phyloP scores from a whole-genome alignment of 148 eudicot species.

The Rhododendron henanense region DNA sequence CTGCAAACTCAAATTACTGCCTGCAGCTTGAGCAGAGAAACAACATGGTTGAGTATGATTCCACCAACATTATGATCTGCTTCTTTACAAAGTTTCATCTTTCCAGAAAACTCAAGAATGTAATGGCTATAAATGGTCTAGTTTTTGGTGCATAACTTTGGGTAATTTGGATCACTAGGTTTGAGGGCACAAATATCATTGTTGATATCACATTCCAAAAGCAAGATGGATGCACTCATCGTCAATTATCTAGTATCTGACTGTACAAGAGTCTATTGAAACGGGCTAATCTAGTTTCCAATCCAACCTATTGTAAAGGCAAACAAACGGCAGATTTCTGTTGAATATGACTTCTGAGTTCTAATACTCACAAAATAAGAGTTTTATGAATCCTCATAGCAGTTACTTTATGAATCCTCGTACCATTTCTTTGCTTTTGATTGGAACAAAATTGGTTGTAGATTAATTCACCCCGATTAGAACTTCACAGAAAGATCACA shows the following conservation, averaged over 20 bases:
- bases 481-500: not conserved
- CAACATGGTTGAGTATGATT: conserved; percentile 1
- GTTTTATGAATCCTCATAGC: not conserved
- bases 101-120: not conserved
- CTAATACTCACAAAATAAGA: not conserved
- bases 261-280: not conserved
- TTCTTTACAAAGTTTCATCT: not conserved
- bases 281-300: too few species aligned
- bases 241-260: not conserved
- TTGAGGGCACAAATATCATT: not conserved
- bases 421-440: not conserved
- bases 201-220: not conserved
- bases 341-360: not conserved
- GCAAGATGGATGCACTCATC: not conserved
- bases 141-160: not conserved
- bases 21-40: conserved; percentile 2
- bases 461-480: not conserved
- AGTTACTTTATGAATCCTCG: not conserved
- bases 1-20: conserved; percentile 5
- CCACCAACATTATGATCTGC: not conserved
- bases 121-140: not conserved
- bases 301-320: too few species aligned
- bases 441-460: not conserved
- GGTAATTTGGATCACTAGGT: not conserved
- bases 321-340: not conserved